Evolutionary conservation across 495 filamentous ascomycete species (phyloP).

Genomic region (Daldinia concentrica): DNA sequence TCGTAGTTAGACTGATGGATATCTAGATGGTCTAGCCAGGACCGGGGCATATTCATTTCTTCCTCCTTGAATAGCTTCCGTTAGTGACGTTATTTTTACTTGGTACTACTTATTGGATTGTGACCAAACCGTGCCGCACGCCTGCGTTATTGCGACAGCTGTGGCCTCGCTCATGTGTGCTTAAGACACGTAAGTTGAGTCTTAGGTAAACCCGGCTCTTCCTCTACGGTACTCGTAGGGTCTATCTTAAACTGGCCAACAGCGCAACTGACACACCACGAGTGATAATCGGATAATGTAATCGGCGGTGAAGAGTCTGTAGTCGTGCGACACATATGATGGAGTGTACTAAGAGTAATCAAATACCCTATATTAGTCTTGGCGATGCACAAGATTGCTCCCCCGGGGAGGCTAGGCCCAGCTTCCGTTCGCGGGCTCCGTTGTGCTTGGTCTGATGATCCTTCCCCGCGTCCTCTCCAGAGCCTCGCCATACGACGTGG

Average conservation of each 20-base stretch:
- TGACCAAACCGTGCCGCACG: slow-evolving; percentile 23
- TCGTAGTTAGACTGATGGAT: slow-evolving; percentile 27
- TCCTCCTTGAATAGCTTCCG: neutral
- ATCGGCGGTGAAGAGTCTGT: slow-evolving; percentile 32
- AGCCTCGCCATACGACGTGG: slow-evolving; percentile 37
- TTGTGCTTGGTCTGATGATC: slow-evolving; percentile 34
- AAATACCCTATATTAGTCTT: slow-evolving; percentile 29
- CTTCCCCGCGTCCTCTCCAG: slow-evolving; percentile 38
- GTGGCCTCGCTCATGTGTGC: slow-evolving; percentile 20
- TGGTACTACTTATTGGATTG: slow-evolving; percentile 1
- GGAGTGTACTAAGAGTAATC: slow-evolving; percentile 34
- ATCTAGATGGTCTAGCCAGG: slow-evolving; percentile 13
- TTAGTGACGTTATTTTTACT: slow-evolving; percentile 8
- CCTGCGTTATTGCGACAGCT: slow-evolving; percentile 17
- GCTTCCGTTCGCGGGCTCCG: slow-evolving; percentile 11
- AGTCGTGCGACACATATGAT: slow-evolving; percentile 28
- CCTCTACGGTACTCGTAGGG: slow-evolving; percentile 20
- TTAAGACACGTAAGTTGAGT: neutral
- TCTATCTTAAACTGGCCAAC: slow-evolving; percentile 30
- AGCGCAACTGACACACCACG: slow-evolving; percentile 33
- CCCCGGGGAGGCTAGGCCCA: slow-evolving; percentile 25
- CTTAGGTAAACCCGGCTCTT: slow-evolving; percentile 12
- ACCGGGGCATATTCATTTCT: neutral
- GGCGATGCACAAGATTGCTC: slow-evolving; percentile 29
- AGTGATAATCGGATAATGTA: slow-evolving; percentile 13